Evolutionary conservation across 2,329 filamentous ascomycete genomes (phyloP), one percentile per base, ranked within the genome.

Genomic region (Aspergillus aculeatinus): DNA sequence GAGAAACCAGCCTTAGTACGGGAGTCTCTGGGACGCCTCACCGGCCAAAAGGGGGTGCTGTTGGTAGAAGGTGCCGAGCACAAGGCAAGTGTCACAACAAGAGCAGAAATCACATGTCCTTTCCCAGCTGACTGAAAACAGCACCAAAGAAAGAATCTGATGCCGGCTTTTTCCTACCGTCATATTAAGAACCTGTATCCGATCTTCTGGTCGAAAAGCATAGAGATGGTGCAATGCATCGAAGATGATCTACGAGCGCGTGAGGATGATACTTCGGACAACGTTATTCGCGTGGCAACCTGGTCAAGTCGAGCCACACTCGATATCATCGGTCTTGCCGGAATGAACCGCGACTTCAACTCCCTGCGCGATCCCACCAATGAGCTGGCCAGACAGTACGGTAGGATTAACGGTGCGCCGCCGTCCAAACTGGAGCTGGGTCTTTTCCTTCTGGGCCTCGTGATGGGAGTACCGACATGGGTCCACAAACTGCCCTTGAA

Each of bases 11-110:
- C 67, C 1, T 70, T 80, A 25, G 66, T 90, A 31, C 79, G 70
- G 16, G 52, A 63, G 14, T 70, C 69, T 7, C 63, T 82, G 29
- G 67, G 67, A 4, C 73, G 71, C 23, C 57, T 80, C 6, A 66
- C 78, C 1, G 80, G 80, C 4, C 51, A 58, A 1, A 66, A 77
- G 53, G 79, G 80, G 0, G 35, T 82, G 11, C 77, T 97, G 42
- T 79, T 97, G 11, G 90, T 91, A 2, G 93, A 97, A 75, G 93
- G 93, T n/a, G 90, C 96, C 12, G 90, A 93, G 69, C 94, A 97
- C 75, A 95, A 89, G 78, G 79, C 85, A 68, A 16, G 63, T 19
- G 55, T 3, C 23, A 19, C 25, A 21, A 27, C 33, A 4, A 12
- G 11, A 12, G 10, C 2, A 16, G 7, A 23, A 23, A 2, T 47